These are phyloP conservation scores for Xylariaceae sp. DNA, from an alignment of 2,329 filamentous ascomycete genomes.

Conservation along the genomic window DNA sequence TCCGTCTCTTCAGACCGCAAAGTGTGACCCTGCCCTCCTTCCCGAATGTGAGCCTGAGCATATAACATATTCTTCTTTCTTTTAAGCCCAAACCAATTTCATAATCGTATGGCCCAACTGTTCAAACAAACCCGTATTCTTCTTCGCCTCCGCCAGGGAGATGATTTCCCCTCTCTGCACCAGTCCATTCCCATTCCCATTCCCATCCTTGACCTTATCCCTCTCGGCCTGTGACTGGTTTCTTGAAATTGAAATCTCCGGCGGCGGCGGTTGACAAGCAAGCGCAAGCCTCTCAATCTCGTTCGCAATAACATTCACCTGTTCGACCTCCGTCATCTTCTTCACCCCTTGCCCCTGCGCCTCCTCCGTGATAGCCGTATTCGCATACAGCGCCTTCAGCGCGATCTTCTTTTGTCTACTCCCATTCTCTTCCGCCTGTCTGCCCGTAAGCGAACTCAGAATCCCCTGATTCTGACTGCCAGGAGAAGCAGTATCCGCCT, in stretches of 20 bases:
- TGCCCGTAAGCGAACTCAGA: constrained; percentile 21
- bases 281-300: constrained; percentile 68
- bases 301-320: constrained; percentile 60
- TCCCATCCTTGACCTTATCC: background rate
- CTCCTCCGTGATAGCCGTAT: constrained; percentile 51
- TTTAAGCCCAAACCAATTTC: constrained; percentile 78
- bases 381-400: constrained; percentile 50
- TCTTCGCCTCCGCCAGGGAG: constrained; percentile 75
- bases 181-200: constrained; percentile 29
- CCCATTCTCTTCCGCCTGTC: constrained; percentile 29
- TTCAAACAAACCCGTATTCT: constrained; percentile 79
- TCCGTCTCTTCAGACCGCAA: no score
- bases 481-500: background rate
- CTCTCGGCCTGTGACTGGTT: constrained; percentile 12
- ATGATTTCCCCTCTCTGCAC: constrained; percentile 67
- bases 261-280: constrained; percentile 37
- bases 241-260: constrained; percentile 4
- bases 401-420: constrained; percentile 39
- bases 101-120: constrained; percentile 85
- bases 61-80: no score
- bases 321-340: constrained; percentile 48
- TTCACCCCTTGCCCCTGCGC: constrained; percentile 46
- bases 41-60: no score
- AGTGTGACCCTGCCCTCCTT: no score
- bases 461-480: constrained; percentile 25